Evolutionary conservation across 129 eudicot genomes (phyloP).

Genomic region (Tanacetum coccineum): DNA sequence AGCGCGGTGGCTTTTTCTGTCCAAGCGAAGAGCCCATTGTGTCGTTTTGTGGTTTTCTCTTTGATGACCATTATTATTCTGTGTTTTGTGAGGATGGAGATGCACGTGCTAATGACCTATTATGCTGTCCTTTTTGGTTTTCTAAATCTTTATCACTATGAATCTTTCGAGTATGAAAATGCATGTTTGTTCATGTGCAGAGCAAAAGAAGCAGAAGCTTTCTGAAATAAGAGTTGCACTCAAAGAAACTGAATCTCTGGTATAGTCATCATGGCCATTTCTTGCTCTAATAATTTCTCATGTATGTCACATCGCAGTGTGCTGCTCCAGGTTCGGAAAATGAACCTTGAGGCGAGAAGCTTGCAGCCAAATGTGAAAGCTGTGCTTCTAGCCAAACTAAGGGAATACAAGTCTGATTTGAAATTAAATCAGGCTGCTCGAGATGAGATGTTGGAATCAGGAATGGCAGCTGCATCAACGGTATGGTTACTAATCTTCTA

Average conservation of each 20-base stretch:
- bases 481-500: constrained; percentile 30
- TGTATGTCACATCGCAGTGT: neutral
- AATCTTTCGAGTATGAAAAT: neutral
- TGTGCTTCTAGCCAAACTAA: constrained; percentile 58
- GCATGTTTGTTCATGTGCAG: neutral
- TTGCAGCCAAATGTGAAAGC: constrained; percentile 61
- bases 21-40: neutral
- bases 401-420: constrained; percentile 67
- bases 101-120: neutral
- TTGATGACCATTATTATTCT: neutral
- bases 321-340: constrained; percentile 49
- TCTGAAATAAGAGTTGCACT: constrained; percentile 16
- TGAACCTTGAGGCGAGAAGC: constrained; percentile 76
- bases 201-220: constrained; percentile 9
- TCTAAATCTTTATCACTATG: neutral
- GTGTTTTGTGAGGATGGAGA: neutral
- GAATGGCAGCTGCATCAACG: constrained; percentile 49
- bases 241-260: constrained; percentile 11
- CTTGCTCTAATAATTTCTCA: neutral
- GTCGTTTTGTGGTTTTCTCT: neutral
- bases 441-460: constrained; percentile 60
- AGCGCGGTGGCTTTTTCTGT: no score
- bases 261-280: neutral
- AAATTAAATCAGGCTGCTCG: constrained; percentile 62
- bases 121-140: neutral